These are phyloP conservation scores for Phytophthora kernoviae DNA, from an alignment of 352 stramenopile species.

Conservation along the genomic window DNA sequence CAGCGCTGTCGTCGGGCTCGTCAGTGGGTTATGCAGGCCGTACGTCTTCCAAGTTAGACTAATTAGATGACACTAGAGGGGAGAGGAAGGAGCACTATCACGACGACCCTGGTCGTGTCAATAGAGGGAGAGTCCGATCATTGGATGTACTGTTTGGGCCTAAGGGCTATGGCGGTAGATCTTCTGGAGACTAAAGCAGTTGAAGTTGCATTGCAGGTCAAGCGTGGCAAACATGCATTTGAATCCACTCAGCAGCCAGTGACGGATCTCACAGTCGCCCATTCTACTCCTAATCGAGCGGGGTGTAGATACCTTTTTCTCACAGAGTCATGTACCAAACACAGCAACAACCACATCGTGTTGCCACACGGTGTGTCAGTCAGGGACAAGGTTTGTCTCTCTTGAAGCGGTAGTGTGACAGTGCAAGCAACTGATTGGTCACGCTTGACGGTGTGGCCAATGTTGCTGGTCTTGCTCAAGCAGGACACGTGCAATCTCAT, in stretches of 20 bases:
- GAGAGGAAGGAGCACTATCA: background rate
- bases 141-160: too few relatives aligned
- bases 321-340: background rate
- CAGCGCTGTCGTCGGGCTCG: constrained; percentile 18
- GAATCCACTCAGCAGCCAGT: too few relatives aligned
- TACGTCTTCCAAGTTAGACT: constrained; percentile 40
- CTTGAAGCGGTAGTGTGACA: too few relatives aligned
- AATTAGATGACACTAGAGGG: constrained; percentile 7
- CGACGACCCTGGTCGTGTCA: too few relatives aligned
- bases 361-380: background rate
- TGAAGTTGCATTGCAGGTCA: too few relatives aligned
- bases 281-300: too few relatives aligned
- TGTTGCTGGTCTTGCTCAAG: background rate
- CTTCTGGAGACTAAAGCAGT: too few relatives aligned
- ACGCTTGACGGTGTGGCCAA: background rate
- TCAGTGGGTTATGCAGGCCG: constrained; percentile 10
- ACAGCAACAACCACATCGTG: background rate
- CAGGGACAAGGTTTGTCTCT: background rate
- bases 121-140: background rate
- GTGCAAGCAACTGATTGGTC: background rate
- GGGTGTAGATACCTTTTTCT: background rate
- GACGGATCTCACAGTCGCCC: too few relatives aligned
- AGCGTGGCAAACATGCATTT: too few relatives aligned
- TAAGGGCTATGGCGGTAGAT: too few relatives aligned
- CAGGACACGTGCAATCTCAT: too few relatives aligned